These are phyloP conservation scores for Pseudophaeomoniella oleicola DNA, from an alignment of 2,329 filamentous ascomycete species.

Conservation along the genomic window DNA sequence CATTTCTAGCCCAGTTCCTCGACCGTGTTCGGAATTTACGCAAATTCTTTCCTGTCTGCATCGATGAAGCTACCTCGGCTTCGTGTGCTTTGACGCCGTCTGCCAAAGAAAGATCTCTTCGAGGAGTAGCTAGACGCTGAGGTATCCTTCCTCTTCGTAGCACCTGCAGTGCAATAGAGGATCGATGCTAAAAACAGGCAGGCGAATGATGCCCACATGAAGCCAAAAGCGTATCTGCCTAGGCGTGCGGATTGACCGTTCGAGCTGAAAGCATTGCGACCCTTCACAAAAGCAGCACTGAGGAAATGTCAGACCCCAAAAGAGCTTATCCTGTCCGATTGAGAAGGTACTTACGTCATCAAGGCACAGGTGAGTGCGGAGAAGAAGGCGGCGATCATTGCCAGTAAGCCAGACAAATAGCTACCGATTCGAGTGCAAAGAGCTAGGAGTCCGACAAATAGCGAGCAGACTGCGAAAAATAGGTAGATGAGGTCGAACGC, in stretches of 20 bases:
- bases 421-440: slow-evolving; percentile 37
- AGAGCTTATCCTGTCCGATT: neutral
- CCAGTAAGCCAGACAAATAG: slow-evolving; percentile 37
- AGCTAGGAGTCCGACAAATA: slow-evolving; percentile 30
- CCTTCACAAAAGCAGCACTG: slow-evolving; percentile 46
- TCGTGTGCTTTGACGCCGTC: slow-evolving; percentile 9
- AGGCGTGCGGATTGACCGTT: slow-evolving; percentile 34
- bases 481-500: slow-evolving; percentile 77
- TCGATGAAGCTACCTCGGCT: slow-evolving; percentile 15
- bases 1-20: too few relatives aligned
- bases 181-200: slow-evolving; percentile 41
- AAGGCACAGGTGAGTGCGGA: slow-evolving; percentile 41
- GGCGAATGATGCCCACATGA: slow-evolving; percentile 45
- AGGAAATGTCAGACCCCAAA: slow-evolving; percentile 3
- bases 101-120: slow-evolving; percentile 4
- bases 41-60: slow-evolving; percentile 12
- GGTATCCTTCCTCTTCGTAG: neutral
- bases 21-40: too few relatives aligned
- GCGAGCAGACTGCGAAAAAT: slow-evolving; percentile 47
- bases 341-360: slow-evolving; percentile 42
- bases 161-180: slow-evolving; percentile 39
- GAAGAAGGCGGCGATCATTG: slow-evolving; percentile 41
- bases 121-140: slow-evolving; percentile 1
- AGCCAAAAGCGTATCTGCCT: slow-evolving; percentile 43
- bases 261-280: slow-evolving; percentile 38